Conservation (phyloP, 176 grass and related monocot species). For the Rhynchospora pubera region DNA sequence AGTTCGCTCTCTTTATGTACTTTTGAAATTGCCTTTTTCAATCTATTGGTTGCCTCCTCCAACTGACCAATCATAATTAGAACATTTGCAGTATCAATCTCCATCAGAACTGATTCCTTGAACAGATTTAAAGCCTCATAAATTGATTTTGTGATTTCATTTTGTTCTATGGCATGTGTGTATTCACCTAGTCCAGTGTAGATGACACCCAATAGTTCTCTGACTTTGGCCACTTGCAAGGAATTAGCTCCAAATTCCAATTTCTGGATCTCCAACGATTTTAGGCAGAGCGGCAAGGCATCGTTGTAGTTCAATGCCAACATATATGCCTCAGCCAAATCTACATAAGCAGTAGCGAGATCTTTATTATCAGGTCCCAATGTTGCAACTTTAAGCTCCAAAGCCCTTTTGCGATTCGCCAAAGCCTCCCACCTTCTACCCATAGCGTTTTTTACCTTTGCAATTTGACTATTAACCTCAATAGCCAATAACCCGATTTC, state of each 20-base stretch:
- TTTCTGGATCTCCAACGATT: slow-evolving; percentile 39
- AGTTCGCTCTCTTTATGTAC: slow-evolving; percentile 50
- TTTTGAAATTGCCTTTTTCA: slow-evolving; percentile 44
- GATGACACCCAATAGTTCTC: slow-evolving; percentile 36
- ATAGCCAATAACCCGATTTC: slow-evolving; percentile 32
- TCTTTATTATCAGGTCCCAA: slow-evolving; percentile 28
- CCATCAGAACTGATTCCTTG: slow-evolving; percentile 28
- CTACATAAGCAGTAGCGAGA: slow-evolving; percentile 38
- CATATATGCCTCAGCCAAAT: slow-evolving; percentile 40
- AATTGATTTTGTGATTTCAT: slow-evolving; percentile 32
- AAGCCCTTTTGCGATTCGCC: slow-evolving; percentile 26
- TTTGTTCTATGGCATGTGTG: slow-evolving; percentile 51
- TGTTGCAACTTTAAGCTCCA: slow-evolving; percentile 37
- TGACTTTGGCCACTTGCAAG: slow-evolving; percentile 37
- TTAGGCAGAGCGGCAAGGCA: slow-evolving; percentile 40
- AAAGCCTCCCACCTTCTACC: slow-evolving; percentile 54
- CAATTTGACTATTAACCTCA: slow-evolving; percentile 50
- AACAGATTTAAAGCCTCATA: slow-evolving; percentile 36
- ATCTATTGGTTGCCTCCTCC: slow-evolving; percentile 36
- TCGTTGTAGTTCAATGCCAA: slow-evolving; percentile 42
- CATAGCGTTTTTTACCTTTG: slow-evolving; percentile 37
- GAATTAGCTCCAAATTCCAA: slow-evolving; percentile 28
- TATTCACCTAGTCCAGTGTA: slow-evolving; percentile 45
- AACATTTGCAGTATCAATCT: slow-evolving; percentile 52
- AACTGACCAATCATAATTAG: slow-evolving; percentile 38